These are phyloP conservation scores for Cordyceps sp. DNA, from an alignment of 2,329 filamentous ascomycete genomes.

Conservation along the genomic window DNA sequence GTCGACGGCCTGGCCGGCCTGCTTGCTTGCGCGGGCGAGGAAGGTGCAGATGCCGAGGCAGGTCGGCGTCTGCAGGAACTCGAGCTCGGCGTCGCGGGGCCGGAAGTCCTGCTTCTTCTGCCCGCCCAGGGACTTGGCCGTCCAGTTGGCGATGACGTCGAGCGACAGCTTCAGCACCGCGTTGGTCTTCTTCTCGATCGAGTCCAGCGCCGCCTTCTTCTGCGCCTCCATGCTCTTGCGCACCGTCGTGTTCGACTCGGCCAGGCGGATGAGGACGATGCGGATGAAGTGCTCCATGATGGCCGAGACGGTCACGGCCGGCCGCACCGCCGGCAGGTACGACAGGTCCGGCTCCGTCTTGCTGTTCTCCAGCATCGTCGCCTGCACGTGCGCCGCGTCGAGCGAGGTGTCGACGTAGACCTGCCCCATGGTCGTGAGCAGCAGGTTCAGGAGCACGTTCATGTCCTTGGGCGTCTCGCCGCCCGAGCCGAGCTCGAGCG, in stretches of 20 bases:
- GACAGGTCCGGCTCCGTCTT: slow-evolving; percentile 78
- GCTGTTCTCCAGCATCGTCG: slow-evolving; percentile 56
- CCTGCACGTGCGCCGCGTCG: slow-evolving; percentile 56
- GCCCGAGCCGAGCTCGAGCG: slow-evolving; percentile 74
- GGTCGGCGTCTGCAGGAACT: slow-evolving; percentile 71
- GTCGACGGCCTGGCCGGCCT: slow-evolving; percentile 54
- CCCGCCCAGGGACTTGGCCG: slow-evolving; percentile 50
- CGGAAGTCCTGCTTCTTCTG: slow-evolving; percentile 86
- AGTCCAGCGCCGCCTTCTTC: slow-evolving; percentile 53
- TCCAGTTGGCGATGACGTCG: slow-evolving; percentile 60
- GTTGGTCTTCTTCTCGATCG: slow-evolving; percentile 72
- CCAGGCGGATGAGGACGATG: slow-evolving; percentile 78
- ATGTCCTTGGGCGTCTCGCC: slow-evolving; percentile 91
- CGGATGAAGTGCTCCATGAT: slow-evolving; percentile 87
- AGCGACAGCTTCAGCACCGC: slow-evolving; percentile 38
- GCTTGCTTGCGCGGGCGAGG: slow-evolving; percentile 47
- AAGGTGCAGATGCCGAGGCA: slow-evolving; percentile 73
- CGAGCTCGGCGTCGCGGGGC: slow-evolving; percentile 65
- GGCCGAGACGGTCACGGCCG: slow-evolving; percentile 76
- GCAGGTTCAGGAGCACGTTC: slow-evolving; percentile 62
- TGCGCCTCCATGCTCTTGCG: slow-evolving; percentile 79
- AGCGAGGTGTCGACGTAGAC: slow-evolving; percentile 55
- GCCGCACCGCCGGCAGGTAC: slow-evolving; percentile 64
- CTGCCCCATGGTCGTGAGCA: slow-evolving; percentile 77
- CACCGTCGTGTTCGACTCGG: slow-evolving; percentile 78